phyloP scores from a whole-genome alignment of 768 basidiomycete genomes.

The Suillus occidentalis region DNA sequence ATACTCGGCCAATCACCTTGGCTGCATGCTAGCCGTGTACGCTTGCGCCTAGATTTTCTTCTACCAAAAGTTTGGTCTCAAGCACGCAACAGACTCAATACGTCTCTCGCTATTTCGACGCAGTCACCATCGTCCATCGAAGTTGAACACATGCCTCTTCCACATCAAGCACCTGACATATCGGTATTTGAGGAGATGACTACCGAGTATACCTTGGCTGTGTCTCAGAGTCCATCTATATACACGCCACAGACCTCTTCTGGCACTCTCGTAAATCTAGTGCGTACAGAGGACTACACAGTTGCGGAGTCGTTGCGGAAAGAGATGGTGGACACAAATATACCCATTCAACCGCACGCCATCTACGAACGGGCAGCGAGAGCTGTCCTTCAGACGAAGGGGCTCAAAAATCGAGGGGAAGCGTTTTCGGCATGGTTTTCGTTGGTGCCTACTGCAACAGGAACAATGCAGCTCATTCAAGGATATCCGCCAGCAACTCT shows the following conservation, averaged over 20 bases:
- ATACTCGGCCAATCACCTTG: slow-evolving; percentile 15
- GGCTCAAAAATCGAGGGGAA: slow-evolving; percentile 19
- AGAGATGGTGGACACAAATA: slow-evolving; percentile 39
- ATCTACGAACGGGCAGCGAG: slow-evolving; percentile 40
- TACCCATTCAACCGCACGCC: slow-evolving; percentile 35
- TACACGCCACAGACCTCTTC: slow-evolving; percentile 27
- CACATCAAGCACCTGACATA: slow-evolving; percentile 27
- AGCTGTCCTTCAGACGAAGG: slow-evolving; percentile 1
- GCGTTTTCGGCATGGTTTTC: slow-evolving; percentile 44
- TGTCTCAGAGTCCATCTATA: slow-evolving; percentile 10
- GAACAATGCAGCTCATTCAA: slow-evolving; percentile 21
- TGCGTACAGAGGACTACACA: slow-evolving; percentile 20
- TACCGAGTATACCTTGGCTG: slow-evolving; percentile 30
- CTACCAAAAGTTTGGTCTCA: slow-evolving; percentile 17
- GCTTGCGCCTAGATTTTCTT: slow-evolving; percentile 17
- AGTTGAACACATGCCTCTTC: slow-evolving; percentile 36
- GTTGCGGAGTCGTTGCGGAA: slow-evolving; percentile 37
- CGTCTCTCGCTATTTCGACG: slow-evolving; percentile 19
- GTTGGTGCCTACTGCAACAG: slow-evolving; percentile 37
- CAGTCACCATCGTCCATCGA: slow-evolving; percentile 39
- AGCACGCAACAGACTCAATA: slow-evolving; percentile 22
- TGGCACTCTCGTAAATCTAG: slow-evolving; percentile 23
- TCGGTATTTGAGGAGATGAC: slow-evolving; percentile 39
- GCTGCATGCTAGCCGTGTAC: slow-evolving; percentile 15
- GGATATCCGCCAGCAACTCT: slow-evolving; percentile 32